Base-by-base conservation (phyloP, 257 asterid species). In the Fraxinus excelsior region DNA sequence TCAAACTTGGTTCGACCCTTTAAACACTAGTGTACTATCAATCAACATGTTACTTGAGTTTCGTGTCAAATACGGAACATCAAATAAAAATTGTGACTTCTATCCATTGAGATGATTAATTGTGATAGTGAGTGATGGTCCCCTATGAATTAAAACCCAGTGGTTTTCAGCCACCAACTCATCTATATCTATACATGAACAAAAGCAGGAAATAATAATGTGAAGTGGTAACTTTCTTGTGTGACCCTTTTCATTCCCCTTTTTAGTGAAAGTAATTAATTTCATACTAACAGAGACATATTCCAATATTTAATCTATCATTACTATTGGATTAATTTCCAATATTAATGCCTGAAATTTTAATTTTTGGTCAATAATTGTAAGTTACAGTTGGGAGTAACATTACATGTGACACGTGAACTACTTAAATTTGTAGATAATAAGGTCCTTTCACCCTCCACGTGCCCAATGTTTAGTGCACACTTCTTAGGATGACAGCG, bases 141-240 rank as follows among this genome's bases (percentile, higher is more conserved):
- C 35, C 35, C 9, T 0, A 10, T 62, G 68, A 62, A 26, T 62
- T 62, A 62, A 62, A 58, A 12, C 25, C 35, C 67, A 25, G n/a
- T 62, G 68, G 35, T 62, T 62, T 62, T 26, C 68, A 26, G 68
- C 34, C 68, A 62, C n/a, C 68, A 26, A 62, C 68, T 62, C 35
- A 62, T 13, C n/a, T 10, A 26, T 62, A 62, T 13, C n/a, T 10
- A 26, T 26, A 26, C 10, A 26, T 26, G 68, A 25, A 62, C 68
- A 62, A 62, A 62, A 62, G 68, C 68, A 26, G 18, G 68, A 31
- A 62, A 62, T 3, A 62, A 10, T 62, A 62, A 62, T 23, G 68
- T 23, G 32, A 62, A 62, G 35, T 13, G 0, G 35, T 62, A 8
- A 26, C 34, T 60, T 23, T 60, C 67, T 62, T 25, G 34, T 62